Evolutionary conservation across 108 stramenopile genomes (phyloP).

Genomic region (Nitzschia putrida): DNA sequence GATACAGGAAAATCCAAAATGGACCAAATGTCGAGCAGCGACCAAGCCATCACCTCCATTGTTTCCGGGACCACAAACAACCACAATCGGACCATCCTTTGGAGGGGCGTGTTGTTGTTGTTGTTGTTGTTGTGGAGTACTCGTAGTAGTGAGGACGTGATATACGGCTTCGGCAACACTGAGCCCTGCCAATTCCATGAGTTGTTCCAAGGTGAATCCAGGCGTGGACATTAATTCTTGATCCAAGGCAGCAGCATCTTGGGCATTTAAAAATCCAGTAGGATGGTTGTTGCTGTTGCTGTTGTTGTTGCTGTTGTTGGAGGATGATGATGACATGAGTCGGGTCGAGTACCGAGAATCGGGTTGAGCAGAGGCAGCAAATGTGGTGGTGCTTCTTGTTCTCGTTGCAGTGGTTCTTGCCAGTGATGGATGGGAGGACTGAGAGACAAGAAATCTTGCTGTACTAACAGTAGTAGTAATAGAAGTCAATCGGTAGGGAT

Average conservation of each 20-base stretch:
- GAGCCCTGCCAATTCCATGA: conserved; percentile 99
- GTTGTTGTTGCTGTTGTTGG: too few relatives aligned
- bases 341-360: too few relatives aligned
- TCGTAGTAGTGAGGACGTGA: conserved; percentile 40
- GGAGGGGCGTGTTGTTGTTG: too few relatives aligned
- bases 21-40: conserved; percentile 91
- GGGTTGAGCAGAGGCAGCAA: too few relatives aligned
- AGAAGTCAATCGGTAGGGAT: too few relatives aligned
- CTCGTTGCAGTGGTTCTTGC: too few relatives aligned
- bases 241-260: conserved; percentile 87
- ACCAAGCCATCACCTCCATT: conserved; percentile 99
- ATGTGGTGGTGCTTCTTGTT: too few relatives aligned
- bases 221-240: conserved; percentile 91
- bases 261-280: conserved; percentile 76
- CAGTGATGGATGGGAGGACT: too few relatives aligned
- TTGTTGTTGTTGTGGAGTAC: conserved; percentile 3
- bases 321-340: too few relatives aligned
- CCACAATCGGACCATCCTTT: conserved; percentile 29
- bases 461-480: too few relatives aligned
- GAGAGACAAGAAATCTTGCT: too few relatives aligned
- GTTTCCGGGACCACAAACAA: conserved; percentile 94
- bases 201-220: conserved; percentile 93
- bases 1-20: conserved; percentile 85
- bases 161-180: conserved; percentile 91
- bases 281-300: not conserved